Percentiles rank a stretch among this genome's conserved stretches.
Conservation (phyloP, 371 early-diverging fungal species). For the Mycotypha africana region DNA sequence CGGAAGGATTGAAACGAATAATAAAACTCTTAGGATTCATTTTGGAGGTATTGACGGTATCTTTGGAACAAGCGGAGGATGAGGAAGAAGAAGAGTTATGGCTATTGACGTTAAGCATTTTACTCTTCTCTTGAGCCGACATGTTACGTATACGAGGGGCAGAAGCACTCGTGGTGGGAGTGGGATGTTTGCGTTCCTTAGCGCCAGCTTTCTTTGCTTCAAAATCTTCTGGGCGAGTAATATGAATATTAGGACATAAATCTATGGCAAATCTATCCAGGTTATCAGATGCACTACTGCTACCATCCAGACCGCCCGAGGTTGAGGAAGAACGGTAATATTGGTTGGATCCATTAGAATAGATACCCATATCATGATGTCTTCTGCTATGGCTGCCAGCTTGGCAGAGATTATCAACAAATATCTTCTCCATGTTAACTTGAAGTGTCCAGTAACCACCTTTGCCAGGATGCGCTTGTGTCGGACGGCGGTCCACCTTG, state of each 20-base stretch:
- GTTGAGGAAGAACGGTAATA: constrained; percentile 1
- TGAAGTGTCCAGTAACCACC: constrained; percentile 94
- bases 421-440: constrained; percentile 34
- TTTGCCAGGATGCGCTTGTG: constrained; percentile 90
- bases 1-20: constrained; percentile 10
- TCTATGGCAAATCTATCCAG: not conserved
- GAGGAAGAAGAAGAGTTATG: not conserved
- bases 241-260: constrained; percentile 14
- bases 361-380: constrained; percentile 41
- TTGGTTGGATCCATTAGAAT: constrained; percentile 1
- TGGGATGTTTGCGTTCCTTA: too few species aligned
- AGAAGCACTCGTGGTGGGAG: not conserved
- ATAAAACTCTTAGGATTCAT: constrained; percentile 15
- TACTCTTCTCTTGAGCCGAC: constrained; percentile 12
- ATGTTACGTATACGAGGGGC: constrained; percentile 14
- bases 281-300: not conserved
- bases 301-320: not conserved
- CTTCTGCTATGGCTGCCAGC: constrained; percentile 42
- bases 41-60: not conserved
- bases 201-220: constrained; percentile 13
- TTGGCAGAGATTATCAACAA: constrained; percentile 41
- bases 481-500: constrained; percentile 80
- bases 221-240: constrained; percentile 26
- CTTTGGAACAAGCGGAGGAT: too few species aligned
- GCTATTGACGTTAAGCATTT: not conserved